These are phyloP conservation scores for Calonectria montana DNA, from an alignment of 2,329 filamentous ascomycete species.

Conservation along the genomic window DNA sequence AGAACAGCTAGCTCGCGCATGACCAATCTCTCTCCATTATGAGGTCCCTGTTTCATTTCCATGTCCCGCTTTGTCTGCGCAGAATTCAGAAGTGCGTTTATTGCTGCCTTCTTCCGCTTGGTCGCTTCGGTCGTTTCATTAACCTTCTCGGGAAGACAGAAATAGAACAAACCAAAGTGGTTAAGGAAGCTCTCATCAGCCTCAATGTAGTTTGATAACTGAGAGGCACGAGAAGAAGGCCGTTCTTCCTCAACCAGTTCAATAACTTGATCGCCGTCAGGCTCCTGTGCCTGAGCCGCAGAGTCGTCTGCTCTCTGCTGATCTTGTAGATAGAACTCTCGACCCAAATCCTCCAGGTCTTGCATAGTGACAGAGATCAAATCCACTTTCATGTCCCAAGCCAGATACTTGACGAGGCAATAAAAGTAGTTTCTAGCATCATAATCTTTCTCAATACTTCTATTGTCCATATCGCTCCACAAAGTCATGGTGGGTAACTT, in stretches of 20 bases:
- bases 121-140: background rate
- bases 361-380: background rate
- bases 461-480: background rate
- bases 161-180: background rate
- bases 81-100: background rate
- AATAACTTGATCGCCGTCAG: background rate
- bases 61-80: background rate
- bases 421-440: background rate
- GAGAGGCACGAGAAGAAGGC: background rate
- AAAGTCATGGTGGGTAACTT: background rate
- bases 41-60: accelerated
- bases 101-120: background rate
- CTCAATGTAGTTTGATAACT: no score
- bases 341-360: background rate
- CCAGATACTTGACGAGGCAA: background rate
- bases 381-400: background rate
- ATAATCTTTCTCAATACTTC: background rate
- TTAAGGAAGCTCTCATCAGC: background rate
- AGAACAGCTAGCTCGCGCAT: background rate
- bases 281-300: background rate
- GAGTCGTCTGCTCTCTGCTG: background rate
- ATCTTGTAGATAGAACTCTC: background rate
- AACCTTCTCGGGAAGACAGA: background rate
- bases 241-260: background rate
- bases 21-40: background rate